Percentiles rank a stretch among this genome's conserved stretches.
These are phyloP conservation scores for Taiozyma sp. DNA, from an alignment of 1,139 yeast species.

Conservation along the genomic window DNA sequence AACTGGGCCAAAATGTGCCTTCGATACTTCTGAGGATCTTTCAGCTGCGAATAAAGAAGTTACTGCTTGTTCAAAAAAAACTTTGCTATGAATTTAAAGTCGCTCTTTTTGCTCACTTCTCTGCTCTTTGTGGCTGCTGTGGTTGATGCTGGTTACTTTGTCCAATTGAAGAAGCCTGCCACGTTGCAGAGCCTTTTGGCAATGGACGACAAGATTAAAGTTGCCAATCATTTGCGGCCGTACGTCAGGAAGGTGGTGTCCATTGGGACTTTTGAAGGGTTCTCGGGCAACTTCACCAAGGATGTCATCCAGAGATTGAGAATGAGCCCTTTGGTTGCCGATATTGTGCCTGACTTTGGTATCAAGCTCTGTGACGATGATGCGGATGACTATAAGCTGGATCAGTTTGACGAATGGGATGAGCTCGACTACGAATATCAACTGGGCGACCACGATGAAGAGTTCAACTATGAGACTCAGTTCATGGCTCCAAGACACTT, in stretches of 20 bases:
- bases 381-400: background rate
- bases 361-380: conserved; percentile 43
- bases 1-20: background rate
- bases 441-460: conserved; percentile 2
- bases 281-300: conserved; percentile 53
- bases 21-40: background rate
- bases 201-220: conserved; percentile 29
- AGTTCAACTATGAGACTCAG: conserved; percentile 30
- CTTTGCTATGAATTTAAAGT: background rate
- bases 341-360: conserved; percentile 53
- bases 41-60: background rate
- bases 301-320: conserved; percentile 44
- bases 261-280: conserved; percentile 62
- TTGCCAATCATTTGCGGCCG: conserved; percentile 35
- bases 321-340: conserved; percentile 46
- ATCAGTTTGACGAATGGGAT: conserved; percentile 23
- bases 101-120: background rate
- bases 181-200: conserved; percentile 38
- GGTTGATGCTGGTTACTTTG: conserved; percentile 26
- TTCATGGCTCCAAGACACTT: conserved; percentile 63
- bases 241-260: conserved; percentile 42
- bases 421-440: background rate
- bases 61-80: background rate
- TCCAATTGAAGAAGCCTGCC: conserved; percentile 33
- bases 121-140: conserved; percentile 2